A percentile compares a stretch with the other conserved stretches of the same genome.
phyloP scores from a whole-genome alignment of 2,329 filamentous ascomycete species.

The Exophiala oligosperma region DNA sequence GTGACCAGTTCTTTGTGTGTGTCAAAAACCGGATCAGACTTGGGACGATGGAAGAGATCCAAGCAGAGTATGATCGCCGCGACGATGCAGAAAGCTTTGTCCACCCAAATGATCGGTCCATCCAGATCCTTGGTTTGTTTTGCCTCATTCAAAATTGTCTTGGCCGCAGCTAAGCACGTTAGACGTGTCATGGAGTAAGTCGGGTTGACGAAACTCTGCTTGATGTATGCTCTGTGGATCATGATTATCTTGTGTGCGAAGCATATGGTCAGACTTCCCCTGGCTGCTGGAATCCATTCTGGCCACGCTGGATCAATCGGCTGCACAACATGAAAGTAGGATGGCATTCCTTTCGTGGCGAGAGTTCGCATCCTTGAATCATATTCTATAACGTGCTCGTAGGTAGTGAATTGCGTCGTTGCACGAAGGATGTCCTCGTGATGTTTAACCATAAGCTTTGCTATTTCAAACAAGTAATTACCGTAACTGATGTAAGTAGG shows the following conservation, averaged over 20 bases:
- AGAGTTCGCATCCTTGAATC: slow-evolving; percentile 39
- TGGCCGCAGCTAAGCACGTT: slow-evolving; percentile 42
- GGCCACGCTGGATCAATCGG: slow-evolving; percentile 41
- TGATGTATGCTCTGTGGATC: slow-evolving; percentile 36
- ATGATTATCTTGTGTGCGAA: slow-evolving; percentile 3
- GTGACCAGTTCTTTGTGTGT: slow-evolving; percentile 16
- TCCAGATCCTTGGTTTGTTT: slow-evolving; percentile 33
- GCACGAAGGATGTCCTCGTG: slow-evolving; percentile 39
- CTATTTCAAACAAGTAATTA: slow-evolving; percentile 41
- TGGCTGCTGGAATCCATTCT: slow-evolving; percentile 41
- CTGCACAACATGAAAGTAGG: slow-evolving; percentile 37
- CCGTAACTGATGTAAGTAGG: slow-evolving; percentile 40
- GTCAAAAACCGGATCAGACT: slow-evolving; percentile 13
- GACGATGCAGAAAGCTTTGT: slow-evolving; percentile 41
- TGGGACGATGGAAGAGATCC: slow-evolving; percentile 36
- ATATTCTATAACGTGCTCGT: slow-evolving; percentile 42
- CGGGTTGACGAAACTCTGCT: slow-evolving; percentile 42
- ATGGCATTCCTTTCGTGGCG: slow-evolving; percentile 37
- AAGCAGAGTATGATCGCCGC: slow-evolving; percentile 40
- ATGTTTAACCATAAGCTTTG: slow-evolving; percentile 36
- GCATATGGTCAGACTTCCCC: slow-evolving; percentile 16
- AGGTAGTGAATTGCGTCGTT: slow-evolving; percentile 39
- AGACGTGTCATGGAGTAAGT: slow-evolving; percentile 44
- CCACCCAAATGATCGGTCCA: slow-evolving; percentile 45
- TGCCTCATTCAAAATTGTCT: slow-evolving; percentile 42